Conservation (phyloP, 2,329 filamentous ascomycete species). For the Colletotrichum lupini region DNA sequence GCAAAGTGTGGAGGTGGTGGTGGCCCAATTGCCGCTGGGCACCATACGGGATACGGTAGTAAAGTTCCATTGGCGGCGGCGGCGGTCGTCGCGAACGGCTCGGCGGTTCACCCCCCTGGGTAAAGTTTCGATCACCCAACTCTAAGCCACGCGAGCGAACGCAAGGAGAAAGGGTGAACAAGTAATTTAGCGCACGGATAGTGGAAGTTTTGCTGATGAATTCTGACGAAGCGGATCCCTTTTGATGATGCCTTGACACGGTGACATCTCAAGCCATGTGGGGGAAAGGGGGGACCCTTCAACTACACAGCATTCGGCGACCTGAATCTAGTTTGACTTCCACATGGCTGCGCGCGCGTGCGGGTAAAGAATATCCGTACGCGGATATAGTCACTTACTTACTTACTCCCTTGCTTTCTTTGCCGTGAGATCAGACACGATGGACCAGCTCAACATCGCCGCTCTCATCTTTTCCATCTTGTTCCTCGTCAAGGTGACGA, state of each 20-base stretch:
- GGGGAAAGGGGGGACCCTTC: background rate
- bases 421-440: background rate
- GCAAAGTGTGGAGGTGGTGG: background rate
- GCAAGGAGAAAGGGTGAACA: background rate
- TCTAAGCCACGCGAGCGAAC: conserved; percentile 19
- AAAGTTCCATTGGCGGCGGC: background rate
- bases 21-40: background rate
- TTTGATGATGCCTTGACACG: background rate
- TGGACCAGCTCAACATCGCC: background rate
- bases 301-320: background rate
- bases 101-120: background rate
- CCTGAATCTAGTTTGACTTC: background rate
- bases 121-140: conserved; percentile 4
- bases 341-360: background rate
- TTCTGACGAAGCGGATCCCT: background rate
- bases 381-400: background rate
- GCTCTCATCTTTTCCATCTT: background rate
- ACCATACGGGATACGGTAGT: background rate
- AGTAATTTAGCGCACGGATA: background rate
- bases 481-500: background rate
- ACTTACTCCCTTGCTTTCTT: background rate
- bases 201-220: background rate
- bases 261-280: background rate
- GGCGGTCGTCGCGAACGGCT: background rate
- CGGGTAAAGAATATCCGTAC: background rate